Evolutionary conservation across 768 basidiomycete genomes (phyloP), one percentile per base, ranked within the genome.

Genomic region (Lactarius hatsudake): DNA sequence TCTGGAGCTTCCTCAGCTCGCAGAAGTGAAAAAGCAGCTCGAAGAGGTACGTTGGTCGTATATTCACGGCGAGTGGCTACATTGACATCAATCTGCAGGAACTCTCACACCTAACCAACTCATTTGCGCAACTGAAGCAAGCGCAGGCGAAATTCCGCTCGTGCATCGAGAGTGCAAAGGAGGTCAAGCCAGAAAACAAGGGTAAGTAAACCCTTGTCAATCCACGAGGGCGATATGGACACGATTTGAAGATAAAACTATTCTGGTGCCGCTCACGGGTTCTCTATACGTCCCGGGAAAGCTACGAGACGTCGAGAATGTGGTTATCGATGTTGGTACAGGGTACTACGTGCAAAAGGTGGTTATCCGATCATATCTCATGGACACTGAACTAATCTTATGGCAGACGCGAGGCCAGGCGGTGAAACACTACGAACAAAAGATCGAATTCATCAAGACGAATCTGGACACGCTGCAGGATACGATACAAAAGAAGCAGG

Each of bases 331-430:
- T 75, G 83, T 98, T 32, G 97, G 97, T 1, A 98, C 96, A 0
- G 96, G 97, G 0, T 99, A 98, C 77, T 98, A 89, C 71, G 91
- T 98, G 20, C 88, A 93, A 78, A 99, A 98, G 84, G 97, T 93
- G 57, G 54, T 15, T 17, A 26, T 57, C 3, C 8, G 55, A 30
- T 6, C 0, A n/a, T 45, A 38, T 32, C 15, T 32, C 63, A 26
- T 45, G 40, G 43, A 15, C 15, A 28, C 26, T 43, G n/a, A n/a
- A 13, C 58, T 8, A 34, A 40, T 20, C 45, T 30, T 64, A 17
- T 61, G 34, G n/a, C 75, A 98, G 96, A 88, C 89, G 8, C 89
- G 90, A 26, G 78, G 83, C 17, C 87, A 96, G 75, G 95, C 96
- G 1, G 77, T 82, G 23, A 88, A 87, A 75, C 87, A 96, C 75